These are phyloP conservation scores for Pseudocercospora vitis DNA, from an alignment of 2,329 filamentous ascomycete species.

Conservation along the genomic window DNA sequence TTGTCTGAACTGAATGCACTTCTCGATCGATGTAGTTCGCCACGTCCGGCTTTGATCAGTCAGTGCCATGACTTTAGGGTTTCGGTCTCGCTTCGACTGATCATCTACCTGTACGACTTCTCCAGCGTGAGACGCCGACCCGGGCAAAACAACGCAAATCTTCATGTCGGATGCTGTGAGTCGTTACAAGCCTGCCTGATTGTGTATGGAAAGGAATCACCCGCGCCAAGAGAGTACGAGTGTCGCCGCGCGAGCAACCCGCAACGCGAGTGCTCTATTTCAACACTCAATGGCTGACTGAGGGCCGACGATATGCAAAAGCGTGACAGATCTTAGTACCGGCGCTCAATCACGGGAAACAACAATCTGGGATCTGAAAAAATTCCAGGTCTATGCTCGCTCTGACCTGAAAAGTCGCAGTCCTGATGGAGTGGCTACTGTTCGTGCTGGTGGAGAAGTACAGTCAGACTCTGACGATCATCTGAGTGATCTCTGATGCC, in stretches of 20 bases:
- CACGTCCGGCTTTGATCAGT: not conserved
- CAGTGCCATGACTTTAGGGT: not conserved
- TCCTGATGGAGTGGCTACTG: not conserved
- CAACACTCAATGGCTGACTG: not conserved
- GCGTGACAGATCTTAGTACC: not conserved
- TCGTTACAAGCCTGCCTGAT: not conserved
- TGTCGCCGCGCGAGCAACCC: not conserved
- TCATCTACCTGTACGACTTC: not conserved
- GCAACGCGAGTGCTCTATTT: not conserved
- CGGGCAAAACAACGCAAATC: not conserved
- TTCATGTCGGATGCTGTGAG: not conserved
- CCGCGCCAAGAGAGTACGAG: not conserved
- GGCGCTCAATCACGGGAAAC: not conserved
- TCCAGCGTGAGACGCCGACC: not conserved
- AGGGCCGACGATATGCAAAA: not conserved
- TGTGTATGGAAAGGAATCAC: not conserved
- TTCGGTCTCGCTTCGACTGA: not conserved
- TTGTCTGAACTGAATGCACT: not conserved
- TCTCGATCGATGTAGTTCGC: not conserved
- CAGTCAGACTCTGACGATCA: not conserved
- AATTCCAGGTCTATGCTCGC: not conserved
- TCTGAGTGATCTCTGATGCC: no score
- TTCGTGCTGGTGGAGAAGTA: not conserved
- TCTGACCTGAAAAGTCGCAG: not conserved
- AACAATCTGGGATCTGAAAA: not conserved